These are phyloP conservation scores for Clavispora carvajalis DNA, from an alignment of 805 yeast species.

Conservation along the genomic window DNA sequence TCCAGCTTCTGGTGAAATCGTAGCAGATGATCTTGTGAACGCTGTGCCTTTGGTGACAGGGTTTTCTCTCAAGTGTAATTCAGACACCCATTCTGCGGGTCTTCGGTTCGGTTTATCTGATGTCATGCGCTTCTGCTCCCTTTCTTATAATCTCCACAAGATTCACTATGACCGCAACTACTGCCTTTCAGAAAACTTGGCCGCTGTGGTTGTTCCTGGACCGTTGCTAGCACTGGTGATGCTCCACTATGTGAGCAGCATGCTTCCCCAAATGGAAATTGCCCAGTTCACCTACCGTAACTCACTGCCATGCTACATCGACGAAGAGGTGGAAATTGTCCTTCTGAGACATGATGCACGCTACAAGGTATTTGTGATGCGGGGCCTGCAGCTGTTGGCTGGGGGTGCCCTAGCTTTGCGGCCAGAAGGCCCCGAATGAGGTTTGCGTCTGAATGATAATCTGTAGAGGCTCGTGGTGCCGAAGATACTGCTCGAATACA, in stretches of 20 bases:
- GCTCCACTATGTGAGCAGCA: constrained; percentile 41
- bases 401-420: no score
- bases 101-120: constrained; percentile 34
- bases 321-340: constrained; percentile 18
- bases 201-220: constrained; percentile 67
- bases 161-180: constrained; percentile 70
- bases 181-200: constrained; percentile 55
- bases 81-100: background rate
- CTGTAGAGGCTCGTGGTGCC: no score
- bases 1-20: no score
- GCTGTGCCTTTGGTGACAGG: no score
- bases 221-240: constrained; percentile 66
- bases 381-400: background rate
- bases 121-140: constrained; percentile 61
- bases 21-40: no score
- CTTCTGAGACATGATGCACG: background rate
- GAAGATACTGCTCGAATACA: no score
- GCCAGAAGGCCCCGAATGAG: no score
- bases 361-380: background rate
- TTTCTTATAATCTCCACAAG: constrained; percentile 78
- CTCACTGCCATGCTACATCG: constrained; percentile 44
- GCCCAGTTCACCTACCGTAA: constrained; percentile 44
- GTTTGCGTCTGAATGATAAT: no score
- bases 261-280: constrained; percentile 15
- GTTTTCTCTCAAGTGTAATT: no score